Evolutionary conservation across 78 protist species (phyloP).

Genomic region (Dictyostelium firmibasis): DNA sequence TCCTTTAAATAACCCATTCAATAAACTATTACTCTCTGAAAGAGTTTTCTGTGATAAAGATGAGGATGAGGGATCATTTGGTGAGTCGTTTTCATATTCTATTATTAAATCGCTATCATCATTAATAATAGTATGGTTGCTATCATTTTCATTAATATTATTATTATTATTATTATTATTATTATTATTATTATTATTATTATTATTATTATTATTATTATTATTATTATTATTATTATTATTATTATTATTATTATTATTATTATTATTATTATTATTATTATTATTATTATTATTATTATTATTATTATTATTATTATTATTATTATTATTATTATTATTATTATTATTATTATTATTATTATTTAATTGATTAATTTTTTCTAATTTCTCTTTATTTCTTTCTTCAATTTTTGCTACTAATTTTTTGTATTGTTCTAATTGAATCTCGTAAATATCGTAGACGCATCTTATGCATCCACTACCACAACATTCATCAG

Average conservation of each 20-base stretch:
- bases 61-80: not conserved
- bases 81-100: not conserved
- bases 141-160: not conserved
- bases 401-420: not conserved
- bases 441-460: slow-evolving; percentile 36
- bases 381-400: not conserved
- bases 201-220: not conserved
- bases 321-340: not conserved
- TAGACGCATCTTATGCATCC: slow-evolving; percentile 69
- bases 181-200: not conserved
- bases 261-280: not conserved
- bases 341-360: not conserved
- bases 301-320: not conserved
- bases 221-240: not conserved
- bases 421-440: slow-evolving; percentile 14
- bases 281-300: not conserved
- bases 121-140: no score
- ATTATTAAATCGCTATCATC: not conserved
- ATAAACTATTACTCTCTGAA: not conserved
- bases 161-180: not conserved
- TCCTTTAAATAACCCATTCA: not conserved
- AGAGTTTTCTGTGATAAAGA: no score
- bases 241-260: not conserved
- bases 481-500: slow-evolving; percentile 73
- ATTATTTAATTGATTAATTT: not conserved